Evolutionary conservation across 2,329 filamentous ascomycete genomes (phyloP).

Genomic region (Emmonsiellopsis sp.): DNA sequence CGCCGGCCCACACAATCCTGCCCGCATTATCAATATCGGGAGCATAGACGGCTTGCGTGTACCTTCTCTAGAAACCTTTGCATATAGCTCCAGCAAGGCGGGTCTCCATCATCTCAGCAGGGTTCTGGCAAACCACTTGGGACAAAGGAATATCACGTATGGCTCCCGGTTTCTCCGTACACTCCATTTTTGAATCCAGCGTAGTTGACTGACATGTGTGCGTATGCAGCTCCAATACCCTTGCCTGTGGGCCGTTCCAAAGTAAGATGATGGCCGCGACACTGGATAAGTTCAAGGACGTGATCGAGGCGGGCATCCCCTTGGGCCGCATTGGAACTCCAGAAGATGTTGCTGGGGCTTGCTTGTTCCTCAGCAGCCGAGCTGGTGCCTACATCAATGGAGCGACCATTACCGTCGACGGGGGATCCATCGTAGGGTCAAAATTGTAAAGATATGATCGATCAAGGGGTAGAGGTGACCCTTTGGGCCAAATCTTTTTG

Average conservation of each 20-base stretch:
- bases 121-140: constrained; percentile 42
- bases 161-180: constrained; percentile 18
- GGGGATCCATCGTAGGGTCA: constrained; percentile 37
- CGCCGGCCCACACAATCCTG: constrained; percentile 33
- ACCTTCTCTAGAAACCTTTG: constrained; percentile 43
- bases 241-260: constrained; percentile 60
- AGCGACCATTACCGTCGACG: constrained; percentile 54
- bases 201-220: constrained; percentile 20
- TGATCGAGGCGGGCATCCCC: constrained; percentile 49
- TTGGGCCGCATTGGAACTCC: constrained; percentile 57
- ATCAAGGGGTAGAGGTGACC: not conserved
- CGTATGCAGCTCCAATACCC: constrained; percentile 45
- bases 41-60: constrained; percentile 46
- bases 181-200: constrained; percentile 39
- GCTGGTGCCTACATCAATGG: constrained; percentile 60
- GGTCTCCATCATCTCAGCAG: constrained; percentile 45
- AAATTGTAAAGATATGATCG: constrained; percentile 24
- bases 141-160: constrained; percentile 44
- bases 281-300: constrained; percentile 40
- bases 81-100: constrained; percentile 45
- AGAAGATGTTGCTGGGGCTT: constrained; percentile 61
- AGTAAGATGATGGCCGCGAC: constrained; percentile 48
- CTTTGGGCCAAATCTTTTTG: not conserved
- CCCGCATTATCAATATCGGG: constrained; percentile 45
- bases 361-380: constrained; percentile 58